Evolutionary conservation across 108 stramenopile genomes (phyloP).

Genomic region (Nannochloropsis salina): DNA sequence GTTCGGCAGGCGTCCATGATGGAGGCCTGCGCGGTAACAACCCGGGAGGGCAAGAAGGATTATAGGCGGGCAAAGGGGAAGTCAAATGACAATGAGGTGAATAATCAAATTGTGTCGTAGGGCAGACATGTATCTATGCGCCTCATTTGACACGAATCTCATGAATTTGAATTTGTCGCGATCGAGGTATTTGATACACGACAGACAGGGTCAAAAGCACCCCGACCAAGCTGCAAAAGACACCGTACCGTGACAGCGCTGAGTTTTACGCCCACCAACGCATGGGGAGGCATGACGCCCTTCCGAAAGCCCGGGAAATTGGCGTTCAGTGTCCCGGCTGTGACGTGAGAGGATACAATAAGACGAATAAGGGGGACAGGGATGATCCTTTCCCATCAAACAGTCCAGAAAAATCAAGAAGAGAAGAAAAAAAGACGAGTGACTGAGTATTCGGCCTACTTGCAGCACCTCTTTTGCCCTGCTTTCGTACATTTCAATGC

Average conservation of each 20-base stretch:
- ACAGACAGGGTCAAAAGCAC: no score
- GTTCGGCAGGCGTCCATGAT: background rate
- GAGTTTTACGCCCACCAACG: background rate
- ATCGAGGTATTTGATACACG: no score
- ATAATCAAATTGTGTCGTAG: no score
- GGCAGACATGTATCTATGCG: no score
- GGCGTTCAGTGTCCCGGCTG: background rate
- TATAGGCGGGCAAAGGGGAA: background rate
- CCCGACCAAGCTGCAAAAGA: no score
- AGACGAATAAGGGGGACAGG: background rate
- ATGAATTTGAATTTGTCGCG: no score
- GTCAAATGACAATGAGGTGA: no score
- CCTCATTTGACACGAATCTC: no score
- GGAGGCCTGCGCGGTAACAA: background rate
- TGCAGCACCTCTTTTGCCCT: no score
- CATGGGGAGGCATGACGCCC: background rate
- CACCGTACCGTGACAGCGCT: background rate
- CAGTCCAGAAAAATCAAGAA: background rate
- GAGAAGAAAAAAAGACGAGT: no score
- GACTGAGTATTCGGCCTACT: no score
- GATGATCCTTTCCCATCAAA: background rate
- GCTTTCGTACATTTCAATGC: background rate
- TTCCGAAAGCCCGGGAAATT: background rate
- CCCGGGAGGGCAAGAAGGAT: background rate
- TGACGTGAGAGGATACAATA: background rate